These are phyloP conservation scores for Gelatoporia subvermispora DNA, from an alignment of 768 basidiomycete species.

Conservation along the genomic window DNA sequence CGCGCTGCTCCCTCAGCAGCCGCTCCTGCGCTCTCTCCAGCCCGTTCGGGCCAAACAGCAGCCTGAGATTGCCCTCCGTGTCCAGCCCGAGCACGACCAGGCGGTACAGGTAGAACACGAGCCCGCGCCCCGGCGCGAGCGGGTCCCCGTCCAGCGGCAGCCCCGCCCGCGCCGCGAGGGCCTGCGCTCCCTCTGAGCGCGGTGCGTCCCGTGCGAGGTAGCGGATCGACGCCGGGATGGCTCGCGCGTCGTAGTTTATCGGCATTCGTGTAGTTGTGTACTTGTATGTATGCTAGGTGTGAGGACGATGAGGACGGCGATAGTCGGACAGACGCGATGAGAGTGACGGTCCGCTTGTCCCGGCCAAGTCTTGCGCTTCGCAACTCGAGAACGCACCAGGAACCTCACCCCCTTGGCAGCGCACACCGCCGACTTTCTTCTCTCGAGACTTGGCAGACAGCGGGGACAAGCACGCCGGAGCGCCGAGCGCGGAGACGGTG, in stretches of 20 bases:
- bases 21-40: not conserved
- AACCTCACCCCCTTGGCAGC: too few species aligned
- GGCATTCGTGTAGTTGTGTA: too few species aligned
- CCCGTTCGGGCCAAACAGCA: not conserved
- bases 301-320: too few species aligned
- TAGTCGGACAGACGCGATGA: too few species aligned
- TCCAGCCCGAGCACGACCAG: not conserved
- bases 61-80: not conserved
- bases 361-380: too few species aligned
- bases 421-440: too few species aligned
- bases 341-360: too few species aligned
- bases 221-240: not conserved
- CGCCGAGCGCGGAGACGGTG: too few species aligned
- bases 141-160: not conserved
- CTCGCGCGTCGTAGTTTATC: not conserved
- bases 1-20: not conserved
- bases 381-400: too few species aligned
- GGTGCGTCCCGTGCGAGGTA: not conserved
- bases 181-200: not conserved
- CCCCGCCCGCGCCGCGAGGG: not conserved
- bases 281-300: too few species aligned
- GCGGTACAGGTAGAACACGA: not conserved
- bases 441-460: too few species aligned
- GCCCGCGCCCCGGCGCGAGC: not conserved
- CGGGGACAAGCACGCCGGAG: too few species aligned